Base-by-base conservation (phyloP, 805 yeast genomes). In the Myxozyma lipomycoides region DNA sequence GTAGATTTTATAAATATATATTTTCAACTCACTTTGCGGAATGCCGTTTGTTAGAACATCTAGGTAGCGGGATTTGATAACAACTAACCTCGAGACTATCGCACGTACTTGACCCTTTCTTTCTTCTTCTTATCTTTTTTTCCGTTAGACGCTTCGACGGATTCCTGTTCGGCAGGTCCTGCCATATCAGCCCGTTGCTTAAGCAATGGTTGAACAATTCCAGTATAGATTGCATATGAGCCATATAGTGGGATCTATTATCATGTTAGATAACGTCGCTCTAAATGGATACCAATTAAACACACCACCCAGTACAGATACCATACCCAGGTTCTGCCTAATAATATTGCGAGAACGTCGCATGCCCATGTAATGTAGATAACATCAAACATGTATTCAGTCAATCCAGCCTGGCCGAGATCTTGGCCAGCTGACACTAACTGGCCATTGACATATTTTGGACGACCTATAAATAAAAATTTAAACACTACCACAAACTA, bases 381-480 rank as follows among this genome's bases (percentile, higher is more conserved):
- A 10, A 83, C 65, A 62, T 85, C 93, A 62, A 82, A 82, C 73
- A 84, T 69, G 70, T 82, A 84, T 66, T 85, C 91, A 35, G 82
- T 82, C 37, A 85, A 70, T 0, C 93, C 93, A 2, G 67, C 62
- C 52, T 78, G 85, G 48, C 67, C 67, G 51, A 84, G 73, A 60
- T 85, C 86, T 26, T 75, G 77, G 1, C 90, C 91, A 1, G 84
- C 65, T 10, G 66, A 68, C 2, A 76, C 62, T 43, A 84, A 68
- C 46, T 73, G 72, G 1, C 76, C 75, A 40, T 75, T 75, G n/a
- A 25, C 19, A 61, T 70, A 82, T 28, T 54, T 66, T 1, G 91
- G 90, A 48, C 88, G 67, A 2, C 87, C 60, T 57, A 25, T 12
- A 22, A 35, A 47, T 17, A 25, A 18, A 48, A 38, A 17, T 19